Evolutionary conservation across 495 filamentous ascomycete species (phyloP).

Genomic region (Podospora sp.): DNA sequence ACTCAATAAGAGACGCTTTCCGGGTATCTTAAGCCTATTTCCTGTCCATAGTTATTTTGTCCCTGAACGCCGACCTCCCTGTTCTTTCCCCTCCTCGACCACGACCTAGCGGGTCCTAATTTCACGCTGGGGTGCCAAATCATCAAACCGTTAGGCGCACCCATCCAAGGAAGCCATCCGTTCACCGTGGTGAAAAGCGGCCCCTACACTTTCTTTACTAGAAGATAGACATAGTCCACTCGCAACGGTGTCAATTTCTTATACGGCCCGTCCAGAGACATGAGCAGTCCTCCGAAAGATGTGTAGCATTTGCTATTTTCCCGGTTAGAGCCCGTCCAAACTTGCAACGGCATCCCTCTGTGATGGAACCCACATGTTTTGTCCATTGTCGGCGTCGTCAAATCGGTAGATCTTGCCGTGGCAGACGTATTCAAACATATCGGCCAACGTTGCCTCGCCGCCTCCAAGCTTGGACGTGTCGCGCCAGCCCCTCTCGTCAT

Average conservation of each 20-base stretch:
- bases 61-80: constrained; percentile 15
- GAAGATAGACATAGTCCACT: constrained; percentile 90
- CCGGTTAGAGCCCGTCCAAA: constrained; percentile 26
- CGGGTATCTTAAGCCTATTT: constrained; percentile 30
- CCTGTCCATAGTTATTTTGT: constrained; percentile 7
- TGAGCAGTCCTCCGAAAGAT: constrained; percentile 88
- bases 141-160: not conserved
- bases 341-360: not conserved
- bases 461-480: constrained; percentile 60
- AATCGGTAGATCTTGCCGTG: constrained; percentile 98
- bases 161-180: not conserved
- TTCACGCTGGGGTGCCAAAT: not conserved
- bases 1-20: constrained; percentile 17
- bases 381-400: constrained; percentile 77
- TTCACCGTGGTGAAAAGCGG: not conserved
- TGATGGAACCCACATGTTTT: constrained; percentile 70
- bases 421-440: constrained; percentile 96
- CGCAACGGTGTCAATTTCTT: constrained; percentile 89
- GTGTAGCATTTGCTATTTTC: constrained; percentile 79
- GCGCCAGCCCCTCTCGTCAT: constrained; percentile 74
- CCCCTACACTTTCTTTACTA: constrained; percentile 63
- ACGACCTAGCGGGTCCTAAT: not conserved
- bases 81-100: not conserved
- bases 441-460: constrained; percentile 74
- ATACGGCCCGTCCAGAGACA: constrained; percentile 89